phyloP scores from a whole-genome alignment of 179 eudicot genomes.

The Dionaea muscipula region DNA sequence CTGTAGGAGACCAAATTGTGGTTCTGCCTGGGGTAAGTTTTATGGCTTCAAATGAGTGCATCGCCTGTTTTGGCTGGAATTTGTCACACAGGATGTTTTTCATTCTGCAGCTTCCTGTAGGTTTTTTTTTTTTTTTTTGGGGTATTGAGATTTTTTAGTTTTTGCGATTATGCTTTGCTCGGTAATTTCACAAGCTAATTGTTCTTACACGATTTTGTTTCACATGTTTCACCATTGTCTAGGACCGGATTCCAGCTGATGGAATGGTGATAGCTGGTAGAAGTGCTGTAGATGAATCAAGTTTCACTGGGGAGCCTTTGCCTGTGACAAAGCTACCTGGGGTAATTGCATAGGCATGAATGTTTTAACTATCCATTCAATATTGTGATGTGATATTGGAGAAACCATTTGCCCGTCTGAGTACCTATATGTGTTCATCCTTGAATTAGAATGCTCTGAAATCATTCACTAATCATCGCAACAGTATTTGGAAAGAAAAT shows the following conservation, averaged over 20 bases:
- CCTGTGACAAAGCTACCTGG: slow-evolving; percentile 93
- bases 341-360: slow-evolving; percentile 27
- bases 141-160: neutral
- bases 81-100: too few relatives aligned
- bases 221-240: slow-evolving; percentile 12
- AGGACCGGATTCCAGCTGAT: slow-evolving; percentile 99
- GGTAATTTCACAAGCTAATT: neutral
- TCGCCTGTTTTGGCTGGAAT: neutral
- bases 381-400: neutral
- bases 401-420: too few relatives aligned
- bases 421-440: too few relatives aligned
- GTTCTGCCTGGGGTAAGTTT: slow-evolving; percentile 88
- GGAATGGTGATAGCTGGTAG: slow-evolving; percentile 89
- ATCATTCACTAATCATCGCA: too few relatives aligned
- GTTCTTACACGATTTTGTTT: too few relatives aligned
- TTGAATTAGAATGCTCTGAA: too few relatives aligned
- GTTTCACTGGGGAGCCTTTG: slow-evolving; percentile 95
- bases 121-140: neutral
- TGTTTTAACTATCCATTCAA: neutral
- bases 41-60: neutral
- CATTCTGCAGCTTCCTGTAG: too few relatives aligned
- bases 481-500: too few relatives aligned
- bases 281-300: slow-evolving; percentile 95
- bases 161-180: neutral
- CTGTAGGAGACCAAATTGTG: slow-evolving; percentile 82